These are phyloP conservation scores for Blastobotrys malaysiensis DNA, from an alignment of 1,139 yeast species.

Conservation along the genomic window DNA sequence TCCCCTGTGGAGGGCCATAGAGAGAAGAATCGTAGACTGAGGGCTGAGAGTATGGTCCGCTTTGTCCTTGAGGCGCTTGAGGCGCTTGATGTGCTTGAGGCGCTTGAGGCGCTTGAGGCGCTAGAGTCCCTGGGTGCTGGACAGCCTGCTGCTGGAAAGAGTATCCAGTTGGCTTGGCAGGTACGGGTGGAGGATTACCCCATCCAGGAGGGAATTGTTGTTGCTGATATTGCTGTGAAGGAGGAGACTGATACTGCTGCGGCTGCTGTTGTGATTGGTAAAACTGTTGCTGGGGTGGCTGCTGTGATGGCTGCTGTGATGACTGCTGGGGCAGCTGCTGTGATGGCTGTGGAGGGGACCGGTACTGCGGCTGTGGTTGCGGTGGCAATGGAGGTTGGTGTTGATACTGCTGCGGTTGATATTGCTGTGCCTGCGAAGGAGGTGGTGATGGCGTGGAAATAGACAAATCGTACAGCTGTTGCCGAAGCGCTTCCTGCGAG, in stretches of 20 bases:
- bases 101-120: constrained; percentile 14
- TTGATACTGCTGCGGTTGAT: constrained; percentile 13
- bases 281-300: too few relatives aligned
- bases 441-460: constrained; percentile 10
- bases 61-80: neutral
- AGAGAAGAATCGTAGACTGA: constrained; percentile 29
- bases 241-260: constrained; percentile 15
- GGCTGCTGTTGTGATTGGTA: constrained; percentile 13
- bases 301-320: too few relatives aligned
- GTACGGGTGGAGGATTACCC: constrained; percentile 12
- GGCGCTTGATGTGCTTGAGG: constrained; percentile 14
- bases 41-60: constrained; percentile 27
- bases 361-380: constrained; percentile 14
- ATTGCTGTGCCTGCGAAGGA: constrained; percentile 17
- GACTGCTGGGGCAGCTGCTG: too few relatives aligned
- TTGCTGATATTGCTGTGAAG: constrained; percentile 8
- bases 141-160: constrained; percentile 17
- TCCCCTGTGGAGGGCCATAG: constrained; percentile 15
- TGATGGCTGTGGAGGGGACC: constrained; percentile 17
- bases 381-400: constrained; percentile 7
- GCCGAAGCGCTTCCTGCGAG: constrained; percentile 22
- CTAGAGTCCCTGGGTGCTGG: constrained; percentile 12
- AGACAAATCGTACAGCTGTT: constrained; percentile 25
- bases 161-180: constrained; percentile 7
- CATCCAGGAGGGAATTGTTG: constrained; percentile 6